Evolutionary conservation across 305 asterid species (phyloP).

Genomic region (Solanum hybrid): DNA sequence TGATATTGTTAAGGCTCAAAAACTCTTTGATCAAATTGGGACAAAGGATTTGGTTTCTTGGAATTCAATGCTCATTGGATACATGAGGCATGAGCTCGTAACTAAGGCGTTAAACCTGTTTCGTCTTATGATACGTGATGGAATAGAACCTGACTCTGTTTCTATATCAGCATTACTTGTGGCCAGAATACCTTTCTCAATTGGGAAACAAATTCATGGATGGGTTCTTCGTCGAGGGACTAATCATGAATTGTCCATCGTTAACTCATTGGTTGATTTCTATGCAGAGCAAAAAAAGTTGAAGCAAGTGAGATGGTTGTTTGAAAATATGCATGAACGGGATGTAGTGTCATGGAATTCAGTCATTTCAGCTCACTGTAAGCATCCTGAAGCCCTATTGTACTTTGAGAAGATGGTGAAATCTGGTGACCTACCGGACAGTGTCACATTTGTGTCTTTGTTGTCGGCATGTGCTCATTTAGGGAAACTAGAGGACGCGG

Average conservation of each 20-base stretch:
- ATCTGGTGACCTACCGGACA: slow-evolving; percentile 35
- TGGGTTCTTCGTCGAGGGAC: slow-evolving; percentile 55
- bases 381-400: slow-evolving; percentile 35
- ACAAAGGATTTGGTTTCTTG: slow-evolving; percentile 65
- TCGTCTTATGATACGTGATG: slow-evolving; percentile 33
- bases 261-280: slow-evolving; percentile 58
- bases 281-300: slow-evolving; percentile 34
- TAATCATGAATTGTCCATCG: slow-evolving; percentile 42
- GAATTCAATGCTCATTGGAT: slow-evolving; percentile 76
- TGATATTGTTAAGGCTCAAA: slow-evolving; percentile 59
- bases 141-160: slow-evolving; percentile 44
- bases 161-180: slow-evolving; percentile 43
- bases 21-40: slow-evolving; percentile 37
- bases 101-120: slow-evolving; percentile 37
- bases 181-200: slow-evolving; percentile 9
- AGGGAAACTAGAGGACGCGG: slow-evolving; percentile 54
- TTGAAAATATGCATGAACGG: slow-evolving; percentile 47
- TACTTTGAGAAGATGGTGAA: slow-evolving; percentile 50
- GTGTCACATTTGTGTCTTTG: slow-evolving; percentile 57
- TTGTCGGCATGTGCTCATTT: slow-evolving; percentile 63
- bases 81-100: slow-evolving; percentile 49
- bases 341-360: slow-evolving; percentile 86
- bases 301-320: slow-evolving; percentile 38
- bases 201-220: slow-evolving; percentile 64
- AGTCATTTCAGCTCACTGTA: slow-evolving; percentile 62